These are phyloP conservation scores for Toxicodendron radicans DNA, from an alignment of 345 rosid genomes.

Conservation along the genomic window DNA sequence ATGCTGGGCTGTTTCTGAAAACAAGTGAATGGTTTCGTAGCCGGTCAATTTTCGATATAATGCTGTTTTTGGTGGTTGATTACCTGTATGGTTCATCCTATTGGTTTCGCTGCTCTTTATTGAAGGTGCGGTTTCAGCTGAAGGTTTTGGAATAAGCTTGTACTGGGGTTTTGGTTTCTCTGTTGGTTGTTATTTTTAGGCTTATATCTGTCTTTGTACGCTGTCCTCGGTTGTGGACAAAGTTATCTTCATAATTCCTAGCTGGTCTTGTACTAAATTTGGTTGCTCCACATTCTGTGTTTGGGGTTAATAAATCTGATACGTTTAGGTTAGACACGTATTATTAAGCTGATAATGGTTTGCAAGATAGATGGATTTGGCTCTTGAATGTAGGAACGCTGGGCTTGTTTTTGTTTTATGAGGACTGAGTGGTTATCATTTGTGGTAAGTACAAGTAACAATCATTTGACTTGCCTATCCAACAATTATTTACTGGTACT, in stretches of 20 bases:
- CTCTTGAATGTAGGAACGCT: constrained; percentile 24
- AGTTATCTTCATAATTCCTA: constrained; percentile 14
- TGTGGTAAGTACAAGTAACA: constrained; percentile 21
- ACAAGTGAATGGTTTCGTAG: constrained; percentile 21
- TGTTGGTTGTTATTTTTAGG: constrained; percentile 22
- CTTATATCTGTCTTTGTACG: constrained; percentile 5
- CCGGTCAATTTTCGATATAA: constrained; percentile 4
- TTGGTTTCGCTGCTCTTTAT: constrained; percentile 10
- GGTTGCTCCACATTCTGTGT: constrained; percentile 27
- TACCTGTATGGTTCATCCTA: neutral
- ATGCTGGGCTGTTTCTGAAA: constrained; percentile 13
- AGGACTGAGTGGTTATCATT: constrained; percentile 17
- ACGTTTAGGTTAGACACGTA: constrained; percentile 25
- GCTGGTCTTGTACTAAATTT: constrained; percentile 14
- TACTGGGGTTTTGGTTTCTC: constrained; percentile 17
- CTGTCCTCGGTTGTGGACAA: constrained; percentile 10
- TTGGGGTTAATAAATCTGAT: constrained; percentile 28
- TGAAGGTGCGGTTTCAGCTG: constrained; percentile 17
- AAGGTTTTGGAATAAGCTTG: constrained; percentile 18
- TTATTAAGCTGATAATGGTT: constrained; percentile 21
- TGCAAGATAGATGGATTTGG: constrained; percentile 29
- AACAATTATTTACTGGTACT: constrained; percentile 17
- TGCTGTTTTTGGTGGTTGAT: neutral
- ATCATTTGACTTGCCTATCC: constrained; percentile 23
- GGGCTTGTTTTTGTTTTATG: constrained; percentile 22